Conservation (phyloP, 2,329 filamentous ascomycete species). For the Penicillium sp. region DNA sequence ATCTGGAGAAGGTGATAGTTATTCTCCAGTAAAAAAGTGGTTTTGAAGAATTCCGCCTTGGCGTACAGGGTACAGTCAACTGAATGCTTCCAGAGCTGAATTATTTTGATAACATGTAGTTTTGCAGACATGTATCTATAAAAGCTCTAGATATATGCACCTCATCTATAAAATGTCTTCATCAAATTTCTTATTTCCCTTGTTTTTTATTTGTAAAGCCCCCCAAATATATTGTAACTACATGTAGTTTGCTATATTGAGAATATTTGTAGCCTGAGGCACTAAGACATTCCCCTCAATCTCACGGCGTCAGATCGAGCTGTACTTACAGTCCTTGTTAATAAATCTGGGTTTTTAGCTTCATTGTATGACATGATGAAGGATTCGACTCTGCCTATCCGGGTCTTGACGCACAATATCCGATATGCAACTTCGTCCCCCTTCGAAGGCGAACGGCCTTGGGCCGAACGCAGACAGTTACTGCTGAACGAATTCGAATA, state of each 20-base stretch:
- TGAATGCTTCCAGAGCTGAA: no score
- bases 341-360: neutral
- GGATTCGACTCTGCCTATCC: conserved; percentile 38
- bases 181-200: no score
- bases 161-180: no score
- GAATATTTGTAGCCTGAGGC: neutral
- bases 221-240: no score
- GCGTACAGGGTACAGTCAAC: neutral
- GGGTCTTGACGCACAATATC: conserved; percentile 58
- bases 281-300: neutral
- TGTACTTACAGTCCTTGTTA: neutral
- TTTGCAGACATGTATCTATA: no score
- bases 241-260: no score
- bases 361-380: conserved; percentile 24
- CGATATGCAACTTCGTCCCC: conserved; percentile 54
- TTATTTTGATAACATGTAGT: no score
- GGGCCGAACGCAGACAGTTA: conserved; percentile 47
- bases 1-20: conserved; percentile 24
- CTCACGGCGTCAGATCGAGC: neutral
- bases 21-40: conserved; percentile 9
- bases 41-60: conserved; percentile 11
- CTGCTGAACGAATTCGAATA: conserved; percentile 51
- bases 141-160: no score
- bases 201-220: no score
- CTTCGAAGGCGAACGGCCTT: conserved; percentile 52